phyloP scores from a whole-genome alignment of 2,329 filamentous ascomycete species.

The Lecanosticta acicola region DNA sequence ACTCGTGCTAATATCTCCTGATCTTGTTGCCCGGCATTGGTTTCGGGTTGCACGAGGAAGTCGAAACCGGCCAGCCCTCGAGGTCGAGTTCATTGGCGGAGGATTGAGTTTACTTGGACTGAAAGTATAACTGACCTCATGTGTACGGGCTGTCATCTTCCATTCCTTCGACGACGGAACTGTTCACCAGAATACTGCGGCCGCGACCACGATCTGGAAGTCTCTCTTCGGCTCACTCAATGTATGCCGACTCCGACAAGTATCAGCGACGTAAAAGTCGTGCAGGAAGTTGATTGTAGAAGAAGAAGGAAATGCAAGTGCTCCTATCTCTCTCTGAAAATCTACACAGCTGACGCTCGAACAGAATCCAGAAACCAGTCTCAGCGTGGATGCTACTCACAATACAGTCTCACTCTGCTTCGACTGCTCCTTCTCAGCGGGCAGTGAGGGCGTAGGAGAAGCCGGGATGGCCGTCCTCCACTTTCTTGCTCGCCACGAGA shows the following conservation, averaged over 20 bases:
- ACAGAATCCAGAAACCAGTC: not conserved
- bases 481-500: slow-evolving; percentile 22
- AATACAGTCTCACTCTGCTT: not conserved
- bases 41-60: slow-evolving; percentile 2
- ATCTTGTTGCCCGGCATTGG: not conserved
- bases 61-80: not conserved
- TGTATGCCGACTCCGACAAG: too few species aligned
- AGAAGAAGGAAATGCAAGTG: too few species aligned
- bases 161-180: too few species aligned
- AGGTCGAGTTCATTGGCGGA: too few species aligned
- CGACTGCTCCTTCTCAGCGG: not conserved
- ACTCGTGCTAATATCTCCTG: slow-evolving; percentile 1
- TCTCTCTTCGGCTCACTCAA: too few species aligned
- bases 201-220: too few species aligned
- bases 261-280: too few species aligned
- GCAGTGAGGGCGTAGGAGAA: slow-evolving; percentile 21
- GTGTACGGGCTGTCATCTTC: too few species aligned
- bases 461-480: slow-evolving; percentile 12
- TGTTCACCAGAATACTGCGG: too few species aligned
- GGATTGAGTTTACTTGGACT: too few species aligned
- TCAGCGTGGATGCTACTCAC: not conserved
- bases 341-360: not conserved
- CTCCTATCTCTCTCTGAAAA: not conserved
- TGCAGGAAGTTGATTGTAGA: too few species aligned
- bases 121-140: too few species aligned